Evolutionary conservation across 768 basidiomycete species (phyloP).

Genomic region (Exidia glandulosa): DNA sequence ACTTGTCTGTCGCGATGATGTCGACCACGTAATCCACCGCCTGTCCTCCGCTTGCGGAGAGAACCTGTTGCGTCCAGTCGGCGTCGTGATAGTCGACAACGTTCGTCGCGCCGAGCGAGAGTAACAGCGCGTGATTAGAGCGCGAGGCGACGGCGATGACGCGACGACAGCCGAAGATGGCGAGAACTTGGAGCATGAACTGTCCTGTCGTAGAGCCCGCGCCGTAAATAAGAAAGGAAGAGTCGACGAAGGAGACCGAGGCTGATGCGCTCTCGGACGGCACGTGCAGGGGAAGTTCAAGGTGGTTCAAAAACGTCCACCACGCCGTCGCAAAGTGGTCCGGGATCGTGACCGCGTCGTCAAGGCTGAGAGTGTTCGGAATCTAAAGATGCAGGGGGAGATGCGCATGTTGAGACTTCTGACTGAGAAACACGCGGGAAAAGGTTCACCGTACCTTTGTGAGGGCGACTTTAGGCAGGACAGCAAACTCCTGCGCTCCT

Average conservation of each 20-base stretch:
- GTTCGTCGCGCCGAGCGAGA: constrained; percentile 28
- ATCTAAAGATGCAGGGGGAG: constrained; percentile 19
- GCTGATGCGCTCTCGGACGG: constrained; percentile 19
- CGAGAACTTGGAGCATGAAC: constrained; percentile 24
- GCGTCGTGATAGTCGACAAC: constrained; percentile 31
- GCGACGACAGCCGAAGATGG: constrained; percentile 30
- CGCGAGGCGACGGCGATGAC: constrained; percentile 32
- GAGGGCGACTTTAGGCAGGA: constrained; percentile 19
- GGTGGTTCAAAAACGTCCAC: constrained; percentile 26
- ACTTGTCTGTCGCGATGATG: constrained; percentile 26
- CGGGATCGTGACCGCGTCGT: constrained; percentile 28
- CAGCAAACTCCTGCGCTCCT: constrained; percentile 26
- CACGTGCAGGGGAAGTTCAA: constrained; percentile 24
- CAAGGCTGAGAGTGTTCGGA: constrained; percentile 29
- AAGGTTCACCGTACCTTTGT: constrained; percentile 26
- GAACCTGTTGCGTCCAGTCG: constrained; percentile 26
- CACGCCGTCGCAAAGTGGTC: constrained; percentile 33
- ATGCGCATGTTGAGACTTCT: not conserved
- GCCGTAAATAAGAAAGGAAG: constrained; percentile 35
- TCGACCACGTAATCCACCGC: constrained; percentile 25
- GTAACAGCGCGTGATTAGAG: constrained; percentile 27
- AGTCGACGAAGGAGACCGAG: constrained; percentile 14
- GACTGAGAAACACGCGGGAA: not conserved
- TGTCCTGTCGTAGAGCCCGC: constrained; percentile 31
- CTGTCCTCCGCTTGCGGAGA: constrained; percentile 22